These are phyloP conservation scores for Fraxinus anomala DNA, from an alignment of 257 asterid genomes.

Conservation along the genomic window DNA sequence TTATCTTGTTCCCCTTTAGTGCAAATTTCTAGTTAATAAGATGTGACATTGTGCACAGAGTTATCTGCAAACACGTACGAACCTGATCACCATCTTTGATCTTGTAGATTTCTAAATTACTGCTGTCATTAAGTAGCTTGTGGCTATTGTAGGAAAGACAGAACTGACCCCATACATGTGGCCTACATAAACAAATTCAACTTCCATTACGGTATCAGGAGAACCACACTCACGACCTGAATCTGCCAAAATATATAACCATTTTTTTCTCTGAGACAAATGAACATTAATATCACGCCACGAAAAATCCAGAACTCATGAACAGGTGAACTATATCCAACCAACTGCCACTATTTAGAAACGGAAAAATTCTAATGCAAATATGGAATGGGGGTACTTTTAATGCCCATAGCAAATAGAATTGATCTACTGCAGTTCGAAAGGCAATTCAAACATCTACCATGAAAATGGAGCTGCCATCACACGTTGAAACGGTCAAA, in stretches of 20 bases:
- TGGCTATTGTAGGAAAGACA: constrained; percentile 68
- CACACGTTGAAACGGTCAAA: constrained; percentile 5
- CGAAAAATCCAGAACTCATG: not conserved
- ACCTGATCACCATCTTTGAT: constrained; percentile 88
- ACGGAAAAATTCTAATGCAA: not conserved
- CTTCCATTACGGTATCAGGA: constrained; percentile 13
- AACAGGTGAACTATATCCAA: not conserved
- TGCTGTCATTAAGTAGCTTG: constrained; percentile 55
- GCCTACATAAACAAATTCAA: constrained; percentile 44
- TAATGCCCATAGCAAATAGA: constrained; percentile 3
- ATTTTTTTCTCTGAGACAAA: not conserved
- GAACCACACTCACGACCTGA: constrained; percentile 6
- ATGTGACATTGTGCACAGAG: not conserved
- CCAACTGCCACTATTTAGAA: not conserved
- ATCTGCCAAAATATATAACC: not conserved
- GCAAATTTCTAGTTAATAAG: not conserved
- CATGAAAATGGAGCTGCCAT: not conserved
- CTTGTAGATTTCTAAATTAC: constrained; percentile 53
- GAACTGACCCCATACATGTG: constrained; percentile 84
- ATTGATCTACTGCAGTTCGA: constrained; percentile 8
- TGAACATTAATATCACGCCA: not conserved
- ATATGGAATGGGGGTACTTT: not conserved
- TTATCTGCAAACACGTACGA: constrained; percentile 23
- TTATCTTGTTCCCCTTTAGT: not conserved
- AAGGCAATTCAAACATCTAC: not conserved